Evolutionary conservation across 768 basidiomycete species (phyloP).

Genomic region (Podaxis sp.): DNA sequence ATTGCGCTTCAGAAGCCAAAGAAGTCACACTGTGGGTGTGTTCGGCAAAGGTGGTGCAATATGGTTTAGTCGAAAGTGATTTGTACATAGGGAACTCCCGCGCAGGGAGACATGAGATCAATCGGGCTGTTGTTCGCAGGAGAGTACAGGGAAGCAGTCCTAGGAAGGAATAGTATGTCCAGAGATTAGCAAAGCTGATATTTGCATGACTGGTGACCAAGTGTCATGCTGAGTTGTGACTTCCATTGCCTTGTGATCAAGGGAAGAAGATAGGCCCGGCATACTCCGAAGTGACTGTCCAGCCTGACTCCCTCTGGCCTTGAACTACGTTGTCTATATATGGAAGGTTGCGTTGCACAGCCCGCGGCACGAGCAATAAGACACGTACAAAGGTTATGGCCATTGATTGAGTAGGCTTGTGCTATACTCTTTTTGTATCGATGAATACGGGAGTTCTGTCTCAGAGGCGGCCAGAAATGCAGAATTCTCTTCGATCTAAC

Average conservation of each 20-base stretch:
- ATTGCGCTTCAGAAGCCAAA: background rate
- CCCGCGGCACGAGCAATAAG: background rate
- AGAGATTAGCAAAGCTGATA: background rate
- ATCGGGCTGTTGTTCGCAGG: background rate
- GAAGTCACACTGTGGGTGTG: background rate
- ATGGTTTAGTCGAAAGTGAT: background rate
- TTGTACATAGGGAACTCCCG: background rate
- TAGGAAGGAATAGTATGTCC: background rate
- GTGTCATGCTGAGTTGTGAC: background rate
- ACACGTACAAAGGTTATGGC: background rate
- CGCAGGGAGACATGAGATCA: background rate
- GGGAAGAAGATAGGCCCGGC: background rate
- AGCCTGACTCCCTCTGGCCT: background rate
- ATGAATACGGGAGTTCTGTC: background rate
- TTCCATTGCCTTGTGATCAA: background rate
- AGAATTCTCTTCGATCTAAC: background rate
- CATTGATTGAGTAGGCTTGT: background rate
- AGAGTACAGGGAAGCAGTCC: background rate
- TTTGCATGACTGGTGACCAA: background rate
- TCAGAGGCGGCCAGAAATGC: background rate
- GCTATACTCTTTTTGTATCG: background rate
- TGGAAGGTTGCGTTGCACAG: slow-evolving; percentile 21
- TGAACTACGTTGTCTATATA: slow-evolving; percentile 40
- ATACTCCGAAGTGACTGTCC: background rate
- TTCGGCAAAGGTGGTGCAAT: background rate